These are phyloP conservation scores for Phytophthora pistaciae DNA, from an alignment of 352 stramenopile species.

Conservation along the genomic window DNA sequence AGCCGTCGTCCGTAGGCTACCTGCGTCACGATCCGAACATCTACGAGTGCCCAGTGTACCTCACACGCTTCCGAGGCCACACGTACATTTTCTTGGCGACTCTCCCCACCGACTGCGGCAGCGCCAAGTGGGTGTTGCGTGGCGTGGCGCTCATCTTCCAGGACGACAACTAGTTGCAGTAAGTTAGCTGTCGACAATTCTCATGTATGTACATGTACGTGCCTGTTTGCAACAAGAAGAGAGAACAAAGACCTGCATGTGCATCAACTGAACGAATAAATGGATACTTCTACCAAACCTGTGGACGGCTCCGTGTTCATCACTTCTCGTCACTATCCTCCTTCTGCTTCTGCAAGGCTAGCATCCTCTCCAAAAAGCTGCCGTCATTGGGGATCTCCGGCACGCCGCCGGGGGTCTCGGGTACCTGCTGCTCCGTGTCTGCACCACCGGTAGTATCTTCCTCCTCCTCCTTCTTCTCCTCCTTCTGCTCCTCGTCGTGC, in stretches of 20 bases:
- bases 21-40: slow-evolving; percentile 92
- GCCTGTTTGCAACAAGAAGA: slow-evolving; percentile 10
- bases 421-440: slow-evolving; percentile 33
- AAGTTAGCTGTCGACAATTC: slow-evolving; percentile 8
- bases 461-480: slow-evolving; percentile 32
- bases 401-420: slow-evolving; percentile 74
- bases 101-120: slow-evolving; percentile 91
- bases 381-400: slow-evolving; percentile 85
- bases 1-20: slow-evolving; percentile 96
- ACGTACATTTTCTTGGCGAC: slow-evolving; percentile 98
- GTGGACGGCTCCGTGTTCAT: background rate
- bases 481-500: slow-evolving; percentile 27
- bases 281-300: slow-evolving; percentile 16
- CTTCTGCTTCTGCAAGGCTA: slow-evolving; percentile 66
- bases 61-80: slow-evolving; percentile 96
- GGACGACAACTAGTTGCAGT: slow-evolving; percentile 90
- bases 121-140: slow-evolving; percentile 95
- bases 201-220: slow-evolving; percentile 15
- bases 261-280: slow-evolving; percentile 10
- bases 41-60: slow-evolving; percentile 98
- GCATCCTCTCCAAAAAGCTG: slow-evolving; percentile 80
- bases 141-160: slow-evolving; percentile 96
- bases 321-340: slow-evolving; percentile 25
- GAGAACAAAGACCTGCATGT: slow-evolving; percentile 14
- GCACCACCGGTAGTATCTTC: slow-evolving; percentile 10